Percentiles rank a stretch among this genome's conserved stretches.
Conservation (phyloP, 2,329 filamentous ascomycete species). For the Apiospora pterosperma region DNA sequence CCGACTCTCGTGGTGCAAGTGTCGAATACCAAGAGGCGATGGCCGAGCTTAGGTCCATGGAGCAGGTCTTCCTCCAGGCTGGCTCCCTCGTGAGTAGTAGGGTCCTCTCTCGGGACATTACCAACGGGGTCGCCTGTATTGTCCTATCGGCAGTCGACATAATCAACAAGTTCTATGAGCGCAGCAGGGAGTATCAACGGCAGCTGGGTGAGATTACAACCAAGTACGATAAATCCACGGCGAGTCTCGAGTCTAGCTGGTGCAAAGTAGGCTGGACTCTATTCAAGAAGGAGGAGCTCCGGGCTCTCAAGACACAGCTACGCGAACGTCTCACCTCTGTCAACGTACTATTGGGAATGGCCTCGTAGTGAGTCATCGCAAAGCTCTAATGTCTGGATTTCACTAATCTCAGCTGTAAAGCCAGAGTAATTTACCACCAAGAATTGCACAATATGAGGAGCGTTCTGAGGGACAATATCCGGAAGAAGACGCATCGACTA, state of each 20-base stretch:
- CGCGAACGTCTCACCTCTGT: neutral
- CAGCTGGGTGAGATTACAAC: neutral
- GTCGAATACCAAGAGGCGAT: slow-evolving; percentile 22
- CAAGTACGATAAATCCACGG: neutral
- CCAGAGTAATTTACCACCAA: neutral
- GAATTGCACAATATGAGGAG: neutral
- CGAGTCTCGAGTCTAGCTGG: slow-evolving; percentile 14
- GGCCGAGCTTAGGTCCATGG: slow-evolving; percentile 19
- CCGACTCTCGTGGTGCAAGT: slow-evolving; percentile 18
- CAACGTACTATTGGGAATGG: neutral
- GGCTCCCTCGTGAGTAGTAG: slow-evolving; percentile 7
- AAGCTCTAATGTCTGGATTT: neutral
- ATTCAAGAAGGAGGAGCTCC: slow-evolving; percentile 5
- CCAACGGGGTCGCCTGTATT: slow-evolving; percentile 5
- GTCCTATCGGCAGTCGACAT: neutral
- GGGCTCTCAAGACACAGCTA: neutral
- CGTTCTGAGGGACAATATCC: neutral
- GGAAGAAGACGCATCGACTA: neutral
- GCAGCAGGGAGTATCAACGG: neutral
- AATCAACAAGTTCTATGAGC: neutral
- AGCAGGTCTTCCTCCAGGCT: slow-evolving; percentile 15
- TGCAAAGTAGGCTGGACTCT: slow-evolving; percentile 2
- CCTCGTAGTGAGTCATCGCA: slow-evolving; percentile 25
- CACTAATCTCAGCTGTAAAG: neutral
- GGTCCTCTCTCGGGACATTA: slow-evolving; percentile 7